Evolutionary conservation across 208 protist genomes (phyloP), one percentile per base, ranked within the genome.

Genomic region (Leishmania amazonensis): DNA sequence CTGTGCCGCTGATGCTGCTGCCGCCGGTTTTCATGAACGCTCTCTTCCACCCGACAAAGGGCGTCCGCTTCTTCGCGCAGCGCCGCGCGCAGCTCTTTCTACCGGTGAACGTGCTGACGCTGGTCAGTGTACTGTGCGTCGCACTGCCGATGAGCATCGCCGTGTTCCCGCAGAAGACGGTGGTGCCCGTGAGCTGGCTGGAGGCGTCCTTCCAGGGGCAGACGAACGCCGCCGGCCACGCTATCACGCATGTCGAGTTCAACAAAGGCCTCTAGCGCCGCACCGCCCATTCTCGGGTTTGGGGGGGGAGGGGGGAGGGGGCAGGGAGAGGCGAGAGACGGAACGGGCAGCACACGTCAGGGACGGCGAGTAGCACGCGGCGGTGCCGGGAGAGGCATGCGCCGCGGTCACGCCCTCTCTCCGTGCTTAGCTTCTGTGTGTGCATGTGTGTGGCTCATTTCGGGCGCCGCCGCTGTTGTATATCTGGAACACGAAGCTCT

Each of bases 11-110:
- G 49, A 89, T 97, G 79, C 71, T 94, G 31, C 38, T 96, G 15
- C 95, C 95, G 49, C 92, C 93, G 3, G 71, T 96, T 11, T 80
- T 96, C 21, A 92, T 97, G 92, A 83, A 85, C 47, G 21, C 68
- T 8, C 72, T 95, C 45, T 92, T 91, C 53, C 54, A 86, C 73
- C 86, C 84, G 1, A 67, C 54, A 28, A 85, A 80, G 31, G 87
- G 85, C 5, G 42, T 89, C 4, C 80, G 70, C 6, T 88, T 89
- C 42, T 85, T 93, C 70, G 85, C 81, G 24, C 77, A 85, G 72
- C 85, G 81, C 60, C 76, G 79, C 53, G 67, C 82, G 51, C 45
- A 76, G 74, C 79, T 94, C 31, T 91, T 88, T 84, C 67, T 87
- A 19, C 89, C 91, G 6, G 75, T 90, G 64, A 90, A 94, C 68